These are phyloP conservation scores for Colletotrichum navitas DNA, from an alignment of 2,329 filamentous ascomycete genomes.

Conservation along the genomic window DNA sequence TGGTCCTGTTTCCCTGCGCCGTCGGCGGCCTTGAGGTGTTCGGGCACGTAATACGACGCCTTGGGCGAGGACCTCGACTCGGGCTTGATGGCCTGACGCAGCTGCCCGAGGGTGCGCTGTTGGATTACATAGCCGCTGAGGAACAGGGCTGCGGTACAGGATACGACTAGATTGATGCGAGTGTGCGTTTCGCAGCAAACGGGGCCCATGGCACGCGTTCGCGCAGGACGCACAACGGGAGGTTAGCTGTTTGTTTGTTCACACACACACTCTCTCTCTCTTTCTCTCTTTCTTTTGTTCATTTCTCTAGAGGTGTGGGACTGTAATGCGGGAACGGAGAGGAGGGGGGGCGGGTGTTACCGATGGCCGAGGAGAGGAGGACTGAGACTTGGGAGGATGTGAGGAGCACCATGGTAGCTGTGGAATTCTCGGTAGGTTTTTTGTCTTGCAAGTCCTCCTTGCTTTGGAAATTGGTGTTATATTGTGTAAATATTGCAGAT, in stretches of 20 bases:
- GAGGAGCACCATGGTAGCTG: conserved; percentile 63
- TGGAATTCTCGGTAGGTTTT: neutral
- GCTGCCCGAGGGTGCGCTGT: conserved; percentile 83
- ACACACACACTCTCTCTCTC: neutral
- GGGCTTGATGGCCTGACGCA: conserved; percentile 79
- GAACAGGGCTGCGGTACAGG: conserved; percentile 87
- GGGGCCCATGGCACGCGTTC: conserved; percentile 17
- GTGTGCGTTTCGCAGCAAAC: conserved; percentile 22
- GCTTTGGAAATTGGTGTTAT: neutral
- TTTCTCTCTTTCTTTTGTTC: neutral
- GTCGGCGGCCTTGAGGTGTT: conserved; percentile 58
- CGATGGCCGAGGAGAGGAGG: conserved; percentile 71
- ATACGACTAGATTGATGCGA: conserved; percentile 65
- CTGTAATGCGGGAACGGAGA: conserved; percentile 37
- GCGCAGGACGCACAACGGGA: conserved; percentile 23
- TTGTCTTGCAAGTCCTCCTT: neutral
- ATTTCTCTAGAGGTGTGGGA: neutral
- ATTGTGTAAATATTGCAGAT: neutral
- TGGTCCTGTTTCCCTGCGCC: conserved; percentile 40
- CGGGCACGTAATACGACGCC: conserved; percentile 60
- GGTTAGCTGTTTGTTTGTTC: conserved; percentile 15
- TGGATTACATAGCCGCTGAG: conserved; percentile 89
- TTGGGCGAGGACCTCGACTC: conserved; percentile 59
- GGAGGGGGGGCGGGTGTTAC: conserved; percentile 58
- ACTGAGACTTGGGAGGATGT: conserved; percentile 79